A percentile compares a stretch with the other conserved stretches of the same genome.
These are phyloP conservation scores for Skeletonema tropicum DNA, from an alignment of 108 stramenopile species.

Conservation along the genomic window DNA sequence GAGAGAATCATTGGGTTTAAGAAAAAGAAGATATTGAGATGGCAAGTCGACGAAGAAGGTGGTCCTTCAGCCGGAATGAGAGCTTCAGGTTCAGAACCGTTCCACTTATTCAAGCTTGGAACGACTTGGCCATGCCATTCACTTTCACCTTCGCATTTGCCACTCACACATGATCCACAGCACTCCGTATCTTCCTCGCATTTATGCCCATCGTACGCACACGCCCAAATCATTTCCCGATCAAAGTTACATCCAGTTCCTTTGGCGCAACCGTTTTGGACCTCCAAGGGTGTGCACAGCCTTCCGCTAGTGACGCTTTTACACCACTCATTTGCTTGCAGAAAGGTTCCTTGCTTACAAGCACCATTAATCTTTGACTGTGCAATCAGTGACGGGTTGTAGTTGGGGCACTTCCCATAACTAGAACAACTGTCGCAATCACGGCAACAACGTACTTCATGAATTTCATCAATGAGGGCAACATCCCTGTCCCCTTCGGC, in stretches of 20 bases:
- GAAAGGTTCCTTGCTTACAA: not conserved
- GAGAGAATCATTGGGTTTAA: not conserved
- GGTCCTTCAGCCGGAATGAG: not conserved
- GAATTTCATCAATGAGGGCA: not conserved
- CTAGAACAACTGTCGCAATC: not conserved
- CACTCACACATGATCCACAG: not conserved
- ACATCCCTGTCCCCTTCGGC: not conserved
- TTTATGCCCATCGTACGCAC: not conserved
- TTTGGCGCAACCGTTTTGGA: not conserved
- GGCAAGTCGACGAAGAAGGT: not conserved
- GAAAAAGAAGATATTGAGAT: not conserved
- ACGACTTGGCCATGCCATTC: not conserved
- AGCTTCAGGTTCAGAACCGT: not conserved
- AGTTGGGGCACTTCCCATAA: not conserved
- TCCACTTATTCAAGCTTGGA: not conserved
- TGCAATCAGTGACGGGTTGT: not conserved
- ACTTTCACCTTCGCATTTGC: not conserved
- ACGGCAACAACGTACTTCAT: not conserved
- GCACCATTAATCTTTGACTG: not conserved
- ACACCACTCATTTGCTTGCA: not conserved
- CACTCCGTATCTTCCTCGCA: not conserved
- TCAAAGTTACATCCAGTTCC: slow-evolving; percentile 7
- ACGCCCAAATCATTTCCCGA: slow-evolving; percentile 11
- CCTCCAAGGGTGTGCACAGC: not conserved
- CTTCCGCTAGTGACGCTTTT: not conserved